phyloP scores from a whole-genome alignment of 2,329 filamentous ascomycete genomes.

The Exophiala phaeomuriformis region DNA sequence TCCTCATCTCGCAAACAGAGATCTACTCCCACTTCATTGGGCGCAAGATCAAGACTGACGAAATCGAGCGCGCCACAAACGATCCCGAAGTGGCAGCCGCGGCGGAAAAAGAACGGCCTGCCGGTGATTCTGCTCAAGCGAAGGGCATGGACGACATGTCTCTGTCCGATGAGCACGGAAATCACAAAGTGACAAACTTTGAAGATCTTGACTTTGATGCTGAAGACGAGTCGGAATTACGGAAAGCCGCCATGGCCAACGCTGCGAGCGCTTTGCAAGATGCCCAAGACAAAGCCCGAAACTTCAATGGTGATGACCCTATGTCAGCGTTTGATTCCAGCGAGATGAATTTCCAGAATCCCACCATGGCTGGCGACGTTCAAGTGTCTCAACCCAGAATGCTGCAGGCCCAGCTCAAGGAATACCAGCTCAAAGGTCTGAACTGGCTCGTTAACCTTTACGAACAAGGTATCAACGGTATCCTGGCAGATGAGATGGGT shows the following conservation, averaged over 20 bases:
- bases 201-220: slow-evolving; percentile 93
- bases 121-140: slow-evolving; percentile 37
- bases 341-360: slow-evolving; percentile 99
- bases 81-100: slow-evolving; percentile 61
- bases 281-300: slow-evolving; percentile 83
- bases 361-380: slow-evolving; percentile 85
- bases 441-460: slow-evolving; percentile 99
- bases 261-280: slow-evolving; percentile 93
- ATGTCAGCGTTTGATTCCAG: slow-evolving; percentile 79
- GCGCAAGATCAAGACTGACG: slow-evolving; percentile 97
- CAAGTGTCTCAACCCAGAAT: slow-evolving; percentile 92
- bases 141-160: slow-evolving; percentile 42
- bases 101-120: slow-evolving; percentile 29
- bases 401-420: slow-evolving; percentile 88
- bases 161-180: slow-evolving; percentile 41
- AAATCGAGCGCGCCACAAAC: slow-evolving; percentile 84
- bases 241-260: slow-evolving; percentile 83
- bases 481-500: slow-evolving; percentile 98
- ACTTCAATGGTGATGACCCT: slow-evolving; percentile 68
- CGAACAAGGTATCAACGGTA: slow-evolving; percentile 99
- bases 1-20: slow-evolving; percentile 97
- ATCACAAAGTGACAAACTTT: slow-evolving; percentile 77
- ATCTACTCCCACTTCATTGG: slow-evolving; percentile 99
- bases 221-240: slow-evolving; percentile 76
- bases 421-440: slow-evolving; percentile 97